These are phyloP conservation scores for Saccharomycopsis babjevae DNA, from an alignment of 805 yeast species.

Conservation along the genomic window DNA sequence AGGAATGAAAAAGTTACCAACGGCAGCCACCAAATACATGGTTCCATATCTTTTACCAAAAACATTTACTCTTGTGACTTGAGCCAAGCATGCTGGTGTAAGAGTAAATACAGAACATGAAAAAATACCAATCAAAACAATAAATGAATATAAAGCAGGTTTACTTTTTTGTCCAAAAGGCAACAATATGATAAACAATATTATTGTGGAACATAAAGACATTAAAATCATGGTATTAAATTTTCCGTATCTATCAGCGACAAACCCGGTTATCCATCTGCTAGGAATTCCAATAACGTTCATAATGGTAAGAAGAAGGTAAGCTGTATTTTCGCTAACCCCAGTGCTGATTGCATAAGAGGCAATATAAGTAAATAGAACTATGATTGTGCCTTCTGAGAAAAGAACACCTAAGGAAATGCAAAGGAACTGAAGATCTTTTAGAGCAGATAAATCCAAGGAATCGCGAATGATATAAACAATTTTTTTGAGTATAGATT, in stretches of 20 bases:
- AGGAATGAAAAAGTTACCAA: conserved; percentile 43
- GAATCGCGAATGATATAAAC: conserved; percentile 30
- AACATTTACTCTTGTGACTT: conserved; percentile 41
- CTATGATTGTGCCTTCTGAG: conserved; percentile 36
- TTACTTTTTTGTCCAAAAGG: conserved; percentile 26
- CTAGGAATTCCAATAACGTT: conserved; percentile 34
- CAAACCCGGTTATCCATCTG: conserved; percentile 34
- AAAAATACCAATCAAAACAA: conserved; percentile 41
- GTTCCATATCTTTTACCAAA: conserved; percentile 48
- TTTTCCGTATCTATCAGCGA: conserved; percentile 40
- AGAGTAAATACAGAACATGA: conserved; percentile 46
- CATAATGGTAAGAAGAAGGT: conserved; percentile 36
- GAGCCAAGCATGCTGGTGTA: conserved; percentile 50
- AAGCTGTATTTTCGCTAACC: conserved; percentile 31
- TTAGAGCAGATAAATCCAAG: conserved; percentile 32
- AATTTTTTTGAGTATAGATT: conserved; percentile 11
- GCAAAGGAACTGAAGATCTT: conserved; percentile 34
- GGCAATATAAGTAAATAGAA: conserved; percentile 38
- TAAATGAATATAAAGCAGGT: conserved; percentile 33
- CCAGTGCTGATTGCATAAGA: conserved; percentile 42
- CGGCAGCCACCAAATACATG: conserved; percentile 47
- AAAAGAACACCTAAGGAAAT: conserved; percentile 35
- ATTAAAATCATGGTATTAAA: conserved; percentile 40
- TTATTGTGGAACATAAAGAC: conserved; percentile 23
- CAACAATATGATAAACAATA: conserved; percentile 30